Base-by-base conservation (phyloP, 495 filamentous ascomycete genomes). In the Parathielavia hyrcaniae region DNA sequence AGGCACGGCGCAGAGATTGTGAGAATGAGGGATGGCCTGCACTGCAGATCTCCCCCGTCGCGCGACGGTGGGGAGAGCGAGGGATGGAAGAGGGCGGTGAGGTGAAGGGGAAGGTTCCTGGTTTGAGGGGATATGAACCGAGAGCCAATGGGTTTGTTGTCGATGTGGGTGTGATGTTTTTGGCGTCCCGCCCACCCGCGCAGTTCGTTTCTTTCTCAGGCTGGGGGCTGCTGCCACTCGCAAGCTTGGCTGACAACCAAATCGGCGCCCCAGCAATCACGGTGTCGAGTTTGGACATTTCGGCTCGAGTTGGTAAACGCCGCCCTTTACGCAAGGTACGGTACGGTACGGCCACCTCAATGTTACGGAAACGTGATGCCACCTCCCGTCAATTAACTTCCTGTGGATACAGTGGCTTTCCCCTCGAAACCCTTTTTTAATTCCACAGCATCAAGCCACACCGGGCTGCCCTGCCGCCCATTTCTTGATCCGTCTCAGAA, bases 91-190 rank as follows among this genome's bases (percentile, higher is more conserved):
- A 46, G 41, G 38, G 49, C 46, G 56, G 56, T 58, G 57, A 59
- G 50, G 44, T 43, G 39, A 20, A 53, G 39, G 35, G 50, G 41
- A 49, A 30, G 26, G 26, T 30, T 6, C 26, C 26, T 30, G 50
- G 44, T 54, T 55, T 54, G 58, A 53, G 51, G 35, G 16, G 34
- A 20, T 20, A 36, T 22, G 32, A 50, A 26, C 22, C 38, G 47
- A 51, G 38, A 43, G 47, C 55, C 55, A 57, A 57, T 57, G 55
- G 47, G 46, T 51, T 50, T 50, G 44, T 56, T 57, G 47, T 57
- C 26, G 53, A 47, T 26, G 34, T 35, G 22, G 35, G 50, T 43
- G 38, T 43, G 38, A 38, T 50, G 23, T 20, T 41, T n/a, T 53
- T 50, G 46, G 36, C 26, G 46, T 35, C 20, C 35, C n/a, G 16